These are phyloP conservation scores for Crucibulum laeve DNA, from an alignment of 768 basidiomycete genomes.

Conservation along the genomic window DNA sequence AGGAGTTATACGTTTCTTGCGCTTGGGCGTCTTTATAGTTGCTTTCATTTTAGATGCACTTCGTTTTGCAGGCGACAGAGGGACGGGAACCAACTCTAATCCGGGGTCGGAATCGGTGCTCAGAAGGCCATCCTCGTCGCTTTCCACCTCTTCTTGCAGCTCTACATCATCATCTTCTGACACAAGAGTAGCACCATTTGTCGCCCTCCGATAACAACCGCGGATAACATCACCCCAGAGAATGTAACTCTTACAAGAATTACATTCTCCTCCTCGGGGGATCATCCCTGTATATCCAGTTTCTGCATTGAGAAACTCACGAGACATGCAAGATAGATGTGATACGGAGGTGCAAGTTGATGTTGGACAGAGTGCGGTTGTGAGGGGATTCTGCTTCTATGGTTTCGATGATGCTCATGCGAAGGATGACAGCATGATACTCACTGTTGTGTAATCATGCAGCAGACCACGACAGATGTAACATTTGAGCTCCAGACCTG, in stretches of 20 bases:
- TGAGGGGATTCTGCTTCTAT: slow-evolving; percentile 41
- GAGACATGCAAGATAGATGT: slow-evolving; percentile 49
- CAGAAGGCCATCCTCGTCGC: slow-evolving; percentile 7
- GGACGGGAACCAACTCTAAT: too few relatives aligned
- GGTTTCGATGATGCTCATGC: neutral
- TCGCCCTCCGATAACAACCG: slow-evolving; percentile 51
- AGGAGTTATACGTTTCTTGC: too few relatives aligned
- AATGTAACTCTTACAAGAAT: slow-evolving; percentile 44
- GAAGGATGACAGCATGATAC: slow-evolving; percentile 9
- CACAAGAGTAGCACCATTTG: slow-evolving; percentile 21
- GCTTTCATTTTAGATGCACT: too few relatives aligned
- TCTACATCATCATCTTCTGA: slow-evolving; percentile 14
- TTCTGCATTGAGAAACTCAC: slow-evolving; percentile 42
- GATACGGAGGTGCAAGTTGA: too few relatives aligned
- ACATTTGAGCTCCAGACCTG: slow-evolving; percentile 31
- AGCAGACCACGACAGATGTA: slow-evolving; percentile 42
- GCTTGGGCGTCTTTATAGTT: too few relatives aligned
- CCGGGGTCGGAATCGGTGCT: too few relatives aligned
- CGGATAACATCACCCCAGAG: slow-evolving; percentile 71
- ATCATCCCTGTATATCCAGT: slow-evolving; percentile 29
- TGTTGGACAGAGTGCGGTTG: slow-evolving; percentile 49
- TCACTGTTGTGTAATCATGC: slow-evolving; percentile 34
- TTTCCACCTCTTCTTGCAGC: slow-evolving; percentile 7
- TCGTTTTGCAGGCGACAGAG: too few relatives aligned
- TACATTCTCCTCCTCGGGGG: slow-evolving; percentile 62